Conservation (phyloP, 805 yeast species). For the Clavispora vitiphila region DNA sequence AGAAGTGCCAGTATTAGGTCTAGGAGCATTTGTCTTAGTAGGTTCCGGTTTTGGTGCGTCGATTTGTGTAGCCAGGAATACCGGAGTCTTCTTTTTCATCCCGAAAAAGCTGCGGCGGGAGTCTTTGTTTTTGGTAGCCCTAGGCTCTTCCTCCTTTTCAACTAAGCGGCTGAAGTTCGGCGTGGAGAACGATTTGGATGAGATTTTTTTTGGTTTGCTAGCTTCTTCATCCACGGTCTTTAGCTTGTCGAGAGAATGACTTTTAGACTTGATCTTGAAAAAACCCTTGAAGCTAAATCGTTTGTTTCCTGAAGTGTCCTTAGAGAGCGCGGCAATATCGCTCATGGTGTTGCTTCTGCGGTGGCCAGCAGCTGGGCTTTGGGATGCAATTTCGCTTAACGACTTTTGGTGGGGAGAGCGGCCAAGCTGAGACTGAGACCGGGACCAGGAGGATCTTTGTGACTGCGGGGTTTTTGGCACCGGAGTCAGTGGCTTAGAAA, state of each 20-base stretch:
- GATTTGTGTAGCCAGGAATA: not conserved
- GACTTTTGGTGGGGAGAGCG: not conserved
- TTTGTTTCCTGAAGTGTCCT: slow-evolving; percentile 14
- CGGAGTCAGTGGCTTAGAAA: not conserved
- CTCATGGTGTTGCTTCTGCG: slow-evolving; percentile 6
- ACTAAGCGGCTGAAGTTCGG: slow-evolving; percentile 20
- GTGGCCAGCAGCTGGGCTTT: not conserved
- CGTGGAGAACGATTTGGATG: slow-evolving; percentile 26
- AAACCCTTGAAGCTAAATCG: slow-evolving; percentile 36
- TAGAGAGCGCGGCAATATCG: slow-evolving; percentile 9
- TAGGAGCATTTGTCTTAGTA: not conserved
- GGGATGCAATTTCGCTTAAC: not conserved
- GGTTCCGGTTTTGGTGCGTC: not conserved
- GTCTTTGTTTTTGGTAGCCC: not conserved
- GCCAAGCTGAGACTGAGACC: not conserved
- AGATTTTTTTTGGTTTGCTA: slow-evolving; percentile 14
- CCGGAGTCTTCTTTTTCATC: not conserved
- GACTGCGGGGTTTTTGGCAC: not conserved
- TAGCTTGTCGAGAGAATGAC: slow-evolving; percentile 18
- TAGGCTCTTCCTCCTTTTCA: not conserved
- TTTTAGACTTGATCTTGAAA: slow-evolving; percentile 33
- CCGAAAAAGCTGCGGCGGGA: not conserved
- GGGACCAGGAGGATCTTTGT: not conserved
- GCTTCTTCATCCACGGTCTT: slow-evolving; percentile 8
- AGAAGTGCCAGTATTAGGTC: not conserved